A percentile compares a stretch with the other conserved stretches of the same genome.
Evolutionary conservation across 1,284 basidiomycete species (phyloP).

Genomic region (Ustilago nuda): DNA sequence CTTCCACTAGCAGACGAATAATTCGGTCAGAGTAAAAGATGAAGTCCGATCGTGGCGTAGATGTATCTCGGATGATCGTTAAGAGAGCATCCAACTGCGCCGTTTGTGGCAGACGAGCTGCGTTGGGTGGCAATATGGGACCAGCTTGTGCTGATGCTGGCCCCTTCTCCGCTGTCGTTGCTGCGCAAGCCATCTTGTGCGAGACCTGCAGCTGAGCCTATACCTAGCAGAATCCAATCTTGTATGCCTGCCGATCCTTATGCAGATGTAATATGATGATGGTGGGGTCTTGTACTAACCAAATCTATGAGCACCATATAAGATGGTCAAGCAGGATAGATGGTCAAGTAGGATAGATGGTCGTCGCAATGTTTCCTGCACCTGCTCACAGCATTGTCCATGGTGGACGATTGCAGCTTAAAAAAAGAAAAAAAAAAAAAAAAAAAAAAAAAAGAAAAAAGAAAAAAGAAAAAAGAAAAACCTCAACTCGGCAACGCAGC

Average conservation of each 20-base stretch:
- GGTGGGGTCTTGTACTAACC: not conserved
- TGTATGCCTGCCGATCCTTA: not conserved
- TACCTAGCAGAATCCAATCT: not conserved
- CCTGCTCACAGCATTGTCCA: not conserved
- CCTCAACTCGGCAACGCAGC: slow-evolving; percentile 1
- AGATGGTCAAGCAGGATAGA: not conserved
- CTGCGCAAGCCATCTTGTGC: slow-evolving; percentile 24
- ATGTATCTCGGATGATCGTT: slow-evolving; percentile 82
- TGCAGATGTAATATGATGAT: not conserved
- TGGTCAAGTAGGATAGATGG: not conserved
- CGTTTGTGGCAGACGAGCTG: slow-evolving; percentile 86
- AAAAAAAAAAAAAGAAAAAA: too few relatives aligned
- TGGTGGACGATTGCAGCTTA: not conserved
- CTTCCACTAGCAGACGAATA: slow-evolving; percentile 75
- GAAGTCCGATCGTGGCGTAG: slow-evolving; percentile 82
- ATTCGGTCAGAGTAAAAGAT: slow-evolving; percentile 88
- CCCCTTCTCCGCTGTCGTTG: slow-evolving; percentile 23
- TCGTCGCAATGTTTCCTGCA: not conserved
- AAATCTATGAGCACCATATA: not conserved
- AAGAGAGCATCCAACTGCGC: slow-evolving; percentile 84
- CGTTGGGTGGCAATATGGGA: slow-evolving; percentile 76
- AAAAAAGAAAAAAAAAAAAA: not conserved
- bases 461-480: not conserved
- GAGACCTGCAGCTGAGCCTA: not conserved
- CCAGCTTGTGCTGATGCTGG: slow-evolving; percentile 18